Evolutionary conservation across 2,329 filamentous ascomycete genomes (phyloP).

Genomic region (Cadophora sp.): DNA sequence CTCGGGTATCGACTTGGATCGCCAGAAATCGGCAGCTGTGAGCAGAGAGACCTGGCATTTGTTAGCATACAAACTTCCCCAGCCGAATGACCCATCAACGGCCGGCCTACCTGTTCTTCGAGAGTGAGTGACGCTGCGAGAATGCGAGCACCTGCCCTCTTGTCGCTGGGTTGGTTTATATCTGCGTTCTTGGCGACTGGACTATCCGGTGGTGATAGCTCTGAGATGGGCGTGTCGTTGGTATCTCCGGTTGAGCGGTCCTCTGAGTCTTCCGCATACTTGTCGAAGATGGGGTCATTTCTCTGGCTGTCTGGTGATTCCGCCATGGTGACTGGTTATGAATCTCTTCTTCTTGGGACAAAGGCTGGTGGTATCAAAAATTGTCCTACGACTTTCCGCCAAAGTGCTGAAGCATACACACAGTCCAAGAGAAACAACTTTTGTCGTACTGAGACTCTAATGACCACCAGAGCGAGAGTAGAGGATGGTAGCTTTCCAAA

Average conservation of each 20-base stretch:
- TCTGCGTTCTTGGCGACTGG: conserved; percentile 33
- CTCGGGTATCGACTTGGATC: conserved; percentile 67
- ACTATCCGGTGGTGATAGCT: conserved; percentile 40
- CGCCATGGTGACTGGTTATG: conserved; percentile 17
- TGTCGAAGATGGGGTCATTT: conserved; percentile 41
- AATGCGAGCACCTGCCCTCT: conserved; percentile 34
- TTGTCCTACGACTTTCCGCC: background rate
- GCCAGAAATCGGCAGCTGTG: conserved; percentile 73
- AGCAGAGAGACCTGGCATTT: conserved; percentile 59
- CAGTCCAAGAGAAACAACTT: background rate
- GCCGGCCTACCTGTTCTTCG: conserved; percentile 43
- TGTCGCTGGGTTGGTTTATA: conserved; percentile 29
- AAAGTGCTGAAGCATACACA: conserved; percentile 7
- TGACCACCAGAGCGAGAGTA: conserved; percentile 25
- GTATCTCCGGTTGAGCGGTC: conserved; percentile 36
- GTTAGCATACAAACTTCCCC: conserved; percentile 23
- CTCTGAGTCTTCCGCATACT: conserved; percentile 37
- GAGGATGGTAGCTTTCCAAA: conserved; percentile 19
- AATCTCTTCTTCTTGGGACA: background rate
- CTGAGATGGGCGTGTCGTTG: conserved; percentile 40
- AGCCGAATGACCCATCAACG: background rate
- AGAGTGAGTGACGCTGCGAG: conserved; percentile 42
- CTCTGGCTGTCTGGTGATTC: conserved; percentile 37
- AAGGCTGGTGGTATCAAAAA: conserved; percentile 17
- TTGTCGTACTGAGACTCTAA: conserved; percentile 12